Conservation (phyloP, 768 basidiomycete species). For the Boletus rubescentipes region DNA sequence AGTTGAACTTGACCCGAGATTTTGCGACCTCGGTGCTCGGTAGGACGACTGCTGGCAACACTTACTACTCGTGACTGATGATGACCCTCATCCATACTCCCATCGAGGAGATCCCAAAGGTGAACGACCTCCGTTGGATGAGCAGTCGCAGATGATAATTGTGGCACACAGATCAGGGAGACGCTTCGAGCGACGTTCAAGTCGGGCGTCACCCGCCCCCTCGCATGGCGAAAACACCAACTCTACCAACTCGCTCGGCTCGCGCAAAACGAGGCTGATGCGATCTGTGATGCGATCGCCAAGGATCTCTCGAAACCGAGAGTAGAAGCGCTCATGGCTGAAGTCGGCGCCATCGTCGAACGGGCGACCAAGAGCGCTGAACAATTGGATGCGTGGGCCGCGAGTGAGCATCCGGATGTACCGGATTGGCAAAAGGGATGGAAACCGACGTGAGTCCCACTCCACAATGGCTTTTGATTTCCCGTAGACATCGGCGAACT, state of each 20-base stretch:
- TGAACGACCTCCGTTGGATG: background rate
- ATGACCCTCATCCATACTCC: conserved; percentile 13
- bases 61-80: conserved; percentile 7
- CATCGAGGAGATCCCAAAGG: conserved; percentile 27
- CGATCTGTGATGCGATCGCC: conserved; percentile 43
- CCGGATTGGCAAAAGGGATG: conserved; percentile 45
- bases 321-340: conserved; percentile 35
- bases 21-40: too few species aligned
- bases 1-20: too few species aligned
- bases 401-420: conserved; percentile 40
- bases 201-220: conserved; percentile 46
- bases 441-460: conserved; percentile 42
- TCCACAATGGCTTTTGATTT: background rate
- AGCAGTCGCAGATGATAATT: background rate
- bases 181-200: conserved; percentile 48
- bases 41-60: too few species aligned
- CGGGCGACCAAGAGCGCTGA: conserved; percentile 44
- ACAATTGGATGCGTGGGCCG: conserved; percentile 59
- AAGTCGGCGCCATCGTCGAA: conserved; percentile 45
- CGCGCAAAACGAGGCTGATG: conserved; percentile 59
- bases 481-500: background rate
- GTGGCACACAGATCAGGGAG: conserved; percentile 32
- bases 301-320: conserved; percentile 52
- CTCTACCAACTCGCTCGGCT: conserved; percentile 61
- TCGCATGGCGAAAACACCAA: conserved; percentile 64